phyloP scores from a whole-genome alignment of 371 early-diverging fungal genomes.

The Syncephalastrum sp. region DNA sequence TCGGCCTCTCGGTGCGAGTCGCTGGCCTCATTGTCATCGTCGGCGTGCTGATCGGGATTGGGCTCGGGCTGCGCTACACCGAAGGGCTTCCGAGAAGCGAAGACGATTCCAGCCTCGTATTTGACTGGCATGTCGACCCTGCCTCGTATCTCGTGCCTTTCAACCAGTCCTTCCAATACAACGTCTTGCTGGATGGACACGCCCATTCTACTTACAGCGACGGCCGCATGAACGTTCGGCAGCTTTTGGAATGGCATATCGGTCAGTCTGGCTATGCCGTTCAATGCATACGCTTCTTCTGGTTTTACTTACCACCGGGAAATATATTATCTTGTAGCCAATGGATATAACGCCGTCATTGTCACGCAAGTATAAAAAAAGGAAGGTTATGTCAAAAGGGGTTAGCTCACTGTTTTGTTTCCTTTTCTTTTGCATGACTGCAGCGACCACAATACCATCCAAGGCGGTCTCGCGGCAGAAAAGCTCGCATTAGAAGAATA shows the following conservation, averaged over 20 bases:
- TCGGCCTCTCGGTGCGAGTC: constrained; percentile 25
- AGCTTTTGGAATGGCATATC: constrained; percentile 65
- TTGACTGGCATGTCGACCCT: constrained; percentile 64
- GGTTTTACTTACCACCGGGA: neutral
- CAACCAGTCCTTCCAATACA: constrained; percentile 58
- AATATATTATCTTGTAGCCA: constrained; percentile 37
- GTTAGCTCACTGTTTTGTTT: neutral
- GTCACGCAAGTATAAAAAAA: constrained; percentile 40
- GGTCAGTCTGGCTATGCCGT: constrained; percentile 27
- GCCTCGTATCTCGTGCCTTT: constrained; percentile 55
- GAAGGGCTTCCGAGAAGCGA: constrained; percentile 31
- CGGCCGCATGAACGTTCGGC: constrained; percentile 63
- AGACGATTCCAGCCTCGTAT: constrained; percentile 35
- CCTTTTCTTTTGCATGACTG: neutral
- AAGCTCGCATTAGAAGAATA: constrained; percentile 56
- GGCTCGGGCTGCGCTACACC: constrained; percentile 40
- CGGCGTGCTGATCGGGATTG: constrained; percentile 37
- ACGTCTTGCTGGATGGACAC: constrained; percentile 71
- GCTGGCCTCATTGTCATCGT: constrained; percentile 23
- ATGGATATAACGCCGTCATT: constrained; percentile 75
- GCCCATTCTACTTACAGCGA: constrained; percentile 70
- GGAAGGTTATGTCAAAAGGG: neutral
- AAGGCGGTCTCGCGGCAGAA: constrained; percentile 67
- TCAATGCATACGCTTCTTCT: no score
- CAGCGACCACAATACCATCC: constrained; percentile 73